These are phyloP conservation scores for Nitzschia sp. DNA, from an alignment of 108 stramenopile species.

Conservation along the genomic window DNA sequence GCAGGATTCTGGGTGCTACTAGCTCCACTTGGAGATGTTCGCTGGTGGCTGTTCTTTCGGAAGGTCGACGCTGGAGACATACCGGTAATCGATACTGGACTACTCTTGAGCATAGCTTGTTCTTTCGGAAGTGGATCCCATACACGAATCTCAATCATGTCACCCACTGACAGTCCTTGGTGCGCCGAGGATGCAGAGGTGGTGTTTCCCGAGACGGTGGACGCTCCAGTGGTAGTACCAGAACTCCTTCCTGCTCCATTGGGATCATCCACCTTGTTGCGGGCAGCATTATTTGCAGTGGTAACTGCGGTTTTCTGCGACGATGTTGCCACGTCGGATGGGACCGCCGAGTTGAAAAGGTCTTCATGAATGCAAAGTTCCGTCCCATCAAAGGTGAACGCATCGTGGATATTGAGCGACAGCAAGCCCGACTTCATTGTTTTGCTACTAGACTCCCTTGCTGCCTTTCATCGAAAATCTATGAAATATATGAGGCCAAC, in stretches of 20 bases:
- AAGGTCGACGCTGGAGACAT: not conserved
- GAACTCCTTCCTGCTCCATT: constrained; percentile 14
- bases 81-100: not conserved
- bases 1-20: not conserved
- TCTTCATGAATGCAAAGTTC: constrained; percentile 86
- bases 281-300: not conserved
- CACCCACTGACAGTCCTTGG: constrained; percentile 40
- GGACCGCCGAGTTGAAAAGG: constrained; percentile 54
- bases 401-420: constrained; percentile 82
- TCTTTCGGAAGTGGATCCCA: constrained; percentile 61
- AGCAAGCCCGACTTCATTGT: constrained; percentile 62
- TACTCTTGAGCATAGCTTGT: not conserved
- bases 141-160: constrained; percentile 83
- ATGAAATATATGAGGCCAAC: too few relatives aligned
- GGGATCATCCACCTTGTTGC: not conserved
- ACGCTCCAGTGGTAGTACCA: constrained; percentile 9
- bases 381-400: constrained; percentile 77
- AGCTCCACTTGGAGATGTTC: not conserved
- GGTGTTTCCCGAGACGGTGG: constrained; percentile 32
- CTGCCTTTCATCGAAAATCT: too few relatives aligned
- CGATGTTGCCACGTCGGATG: not conserved
- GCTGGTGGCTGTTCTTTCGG: not conserved
- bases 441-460: too few relatives aligned
- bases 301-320: not conserved
- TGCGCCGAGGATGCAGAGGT: constrained; percentile 5